Conservation (phyloP, 2,329 filamentous ascomycete species). For the Nemania sp. region DNA sequence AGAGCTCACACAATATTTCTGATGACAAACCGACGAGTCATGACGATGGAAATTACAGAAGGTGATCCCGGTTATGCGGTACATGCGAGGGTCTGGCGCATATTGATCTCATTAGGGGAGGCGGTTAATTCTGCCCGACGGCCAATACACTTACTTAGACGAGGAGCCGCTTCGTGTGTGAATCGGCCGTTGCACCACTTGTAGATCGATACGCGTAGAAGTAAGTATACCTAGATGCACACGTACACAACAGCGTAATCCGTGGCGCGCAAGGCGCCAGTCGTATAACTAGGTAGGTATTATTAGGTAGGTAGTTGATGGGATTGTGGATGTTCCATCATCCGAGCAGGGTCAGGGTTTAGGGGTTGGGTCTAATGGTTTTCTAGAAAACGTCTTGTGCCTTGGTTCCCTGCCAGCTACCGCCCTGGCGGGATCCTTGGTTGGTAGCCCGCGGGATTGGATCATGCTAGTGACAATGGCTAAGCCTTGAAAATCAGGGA, state of each 20-base stretch:
- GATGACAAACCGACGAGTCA: slow-evolving; percentile 29
- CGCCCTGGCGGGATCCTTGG: slow-evolving; percentile 28
- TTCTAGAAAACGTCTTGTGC: slow-evolving; percentile 32
- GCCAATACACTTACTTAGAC: slow-evolving; percentile 16
- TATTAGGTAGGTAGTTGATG: slow-evolving; percentile 15
- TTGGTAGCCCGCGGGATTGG: slow-evolving; percentile 2
- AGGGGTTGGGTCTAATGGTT: slow-evolving; percentile 5
- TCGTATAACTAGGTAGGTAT: slow-evolving; percentile 15
- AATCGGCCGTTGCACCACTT: slow-evolving; percentile 2
- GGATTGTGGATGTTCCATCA: slow-evolving; percentile 18
- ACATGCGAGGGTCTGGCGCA: slow-evolving; percentile 16
- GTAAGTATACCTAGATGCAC: slow-evolving; percentile 13
- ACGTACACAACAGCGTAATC: slow-evolving; percentile 15
- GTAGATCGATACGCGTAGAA: slow-evolving; percentile 7
- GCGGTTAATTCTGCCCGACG: slow-evolving; percentile 22
- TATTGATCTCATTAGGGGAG: slow-evolving; percentile 22
- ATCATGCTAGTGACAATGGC: slow-evolving; percentile 16
- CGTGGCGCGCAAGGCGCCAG: slow-evolving; percentile 13
- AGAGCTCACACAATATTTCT: background rate
- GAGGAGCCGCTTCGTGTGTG: slow-evolving; percentile 9
- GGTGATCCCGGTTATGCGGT: slow-evolving; percentile 28
- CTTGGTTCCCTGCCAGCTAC: slow-evolving; percentile 31
- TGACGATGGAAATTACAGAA: slow-evolving; percentile 27
- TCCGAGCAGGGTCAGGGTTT: slow-evolving; percentile 19
- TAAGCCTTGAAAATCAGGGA: slow-evolving; percentile 5